Evolutionary conservation across 2,329 filamentous ascomycete species (phyloP).

Genomic region (Arthroderma uncinatum): DNA sequence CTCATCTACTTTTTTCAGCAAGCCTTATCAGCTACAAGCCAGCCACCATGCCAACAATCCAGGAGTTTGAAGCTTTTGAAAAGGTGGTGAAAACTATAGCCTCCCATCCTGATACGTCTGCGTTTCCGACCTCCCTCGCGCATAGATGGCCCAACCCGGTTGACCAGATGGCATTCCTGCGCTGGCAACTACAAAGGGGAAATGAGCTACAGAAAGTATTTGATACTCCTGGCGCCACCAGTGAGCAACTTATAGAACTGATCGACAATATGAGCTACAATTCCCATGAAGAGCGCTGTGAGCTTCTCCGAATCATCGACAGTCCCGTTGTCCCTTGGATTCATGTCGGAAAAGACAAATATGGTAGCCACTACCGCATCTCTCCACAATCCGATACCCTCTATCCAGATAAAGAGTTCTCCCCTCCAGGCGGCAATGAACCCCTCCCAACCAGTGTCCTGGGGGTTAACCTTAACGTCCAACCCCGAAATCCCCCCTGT

Average conservation of each 20-base stretch:
- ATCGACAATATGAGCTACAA: slow-evolving; percentile 9
- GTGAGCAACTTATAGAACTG: not conserved
- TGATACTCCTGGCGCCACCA: not conserved
- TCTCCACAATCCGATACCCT: slow-evolving; percentile 1
- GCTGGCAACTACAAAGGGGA: not conserved
- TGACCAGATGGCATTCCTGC: not conserved
- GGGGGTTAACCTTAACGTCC: slow-evolving; percentile 9
- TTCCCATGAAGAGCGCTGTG: not conserved
- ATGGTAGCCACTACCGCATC: slow-evolving; percentile 5
- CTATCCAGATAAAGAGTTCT: not conserved
- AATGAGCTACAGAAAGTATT: too few species aligned
- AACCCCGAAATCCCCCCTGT: slow-evolving; percentile 2
- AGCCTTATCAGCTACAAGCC: not conserved
- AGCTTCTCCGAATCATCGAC: not conserved
- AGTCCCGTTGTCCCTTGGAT: slow-evolving; percentile 1
- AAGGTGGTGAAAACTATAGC: not conserved
- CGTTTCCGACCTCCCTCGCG: too few species aligned
- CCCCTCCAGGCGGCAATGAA: too few species aligned
- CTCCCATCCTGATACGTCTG: too few species aligned
- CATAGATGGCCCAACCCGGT: not conserved
- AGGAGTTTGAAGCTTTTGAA: not conserved
- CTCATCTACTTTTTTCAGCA: too few species aligned
- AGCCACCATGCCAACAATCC: not conserved
- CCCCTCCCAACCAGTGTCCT: slow-evolving; percentile 1
- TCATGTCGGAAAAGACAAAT: not conserved